Conservation (phyloP, 176 grass and related monocot genomes). For the Phyllostachys edulis region DNA sequence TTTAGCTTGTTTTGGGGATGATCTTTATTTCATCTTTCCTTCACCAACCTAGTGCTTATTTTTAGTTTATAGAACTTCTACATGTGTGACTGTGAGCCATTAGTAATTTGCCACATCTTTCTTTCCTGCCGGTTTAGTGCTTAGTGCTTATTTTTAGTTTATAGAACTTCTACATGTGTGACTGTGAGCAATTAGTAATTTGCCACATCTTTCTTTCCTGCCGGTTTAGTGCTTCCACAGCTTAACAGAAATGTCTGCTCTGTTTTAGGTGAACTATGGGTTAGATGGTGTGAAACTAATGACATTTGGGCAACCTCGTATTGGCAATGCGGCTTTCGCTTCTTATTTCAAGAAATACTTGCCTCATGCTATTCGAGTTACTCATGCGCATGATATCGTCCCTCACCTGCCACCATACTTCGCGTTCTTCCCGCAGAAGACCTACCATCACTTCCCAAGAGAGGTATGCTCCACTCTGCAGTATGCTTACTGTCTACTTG, state of each 20-base stretch:
- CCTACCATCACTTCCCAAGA: constrained; percentile 90
- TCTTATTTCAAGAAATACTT: constrained; percentile 78
- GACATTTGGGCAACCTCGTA: constrained; percentile 86
- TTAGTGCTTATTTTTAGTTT: no score
- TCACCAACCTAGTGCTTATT: not conserved
- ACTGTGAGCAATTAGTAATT: no score
- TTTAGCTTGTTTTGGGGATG: not conserved
- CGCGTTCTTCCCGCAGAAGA: constrained; percentile 71
- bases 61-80: not conserved
- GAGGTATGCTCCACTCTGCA: constrained; percentile 56
- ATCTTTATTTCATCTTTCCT: not conserved
- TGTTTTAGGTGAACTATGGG: constrained; percentile 59
- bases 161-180: no score
- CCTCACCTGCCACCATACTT: constrained; percentile 91
- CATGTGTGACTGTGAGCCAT: not conserved
- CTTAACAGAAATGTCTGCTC: constrained; percentile 1
- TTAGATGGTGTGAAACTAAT: constrained; percentile 65
- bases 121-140: not conserved
- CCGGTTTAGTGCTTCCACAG: not conserved
- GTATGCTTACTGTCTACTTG: not conserved
- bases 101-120: not conserved
- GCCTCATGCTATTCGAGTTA: constrained; percentile 72
- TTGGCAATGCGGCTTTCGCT: constrained; percentile 83
- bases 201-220: not conserved
- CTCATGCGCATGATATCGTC: constrained; percentile 75